phyloP scores from a whole-genome alignment of 768 basidiomycete species.

The Serendipita indica region DNA sequence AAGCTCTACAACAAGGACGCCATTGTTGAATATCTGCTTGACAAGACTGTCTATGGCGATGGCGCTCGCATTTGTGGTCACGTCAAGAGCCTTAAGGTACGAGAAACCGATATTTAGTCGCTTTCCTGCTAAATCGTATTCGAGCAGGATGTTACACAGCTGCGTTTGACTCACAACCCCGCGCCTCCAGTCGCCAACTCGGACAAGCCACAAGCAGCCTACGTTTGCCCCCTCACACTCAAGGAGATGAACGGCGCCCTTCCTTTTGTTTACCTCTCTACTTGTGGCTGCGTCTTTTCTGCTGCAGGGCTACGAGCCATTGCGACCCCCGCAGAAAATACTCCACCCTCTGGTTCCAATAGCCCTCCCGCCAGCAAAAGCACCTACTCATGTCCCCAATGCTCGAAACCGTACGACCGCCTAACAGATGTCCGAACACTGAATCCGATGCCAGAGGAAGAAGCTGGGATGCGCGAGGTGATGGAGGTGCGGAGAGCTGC shows the following conservation, averaged over 20 bases:
- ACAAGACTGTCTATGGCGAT: conserved; percentile 73
- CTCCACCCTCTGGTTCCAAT: conserved; percentile 18
- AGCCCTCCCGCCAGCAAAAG: conserved; percentile 18
- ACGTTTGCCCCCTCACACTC: conserved; percentile 80
- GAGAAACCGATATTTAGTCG: conserved; percentile 15
- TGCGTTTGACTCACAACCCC: conserved; percentile 68
- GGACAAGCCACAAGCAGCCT: conserved; percentile 41
- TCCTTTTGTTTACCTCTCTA: conserved; percentile 73
- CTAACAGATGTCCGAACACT: conserved; percentile 41
- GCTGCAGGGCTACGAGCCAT: conserved; percentile 67
- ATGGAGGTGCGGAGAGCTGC: conserved; percentile 45
- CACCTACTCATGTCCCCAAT: conserved; percentile 57
- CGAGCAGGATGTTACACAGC: conserved; percentile 64
- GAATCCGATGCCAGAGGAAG: conserved; percentile 59
- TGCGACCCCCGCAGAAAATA: conserved; percentile 24
- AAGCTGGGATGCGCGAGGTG: conserved; percentile 36
- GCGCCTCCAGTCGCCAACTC: conserved; percentile 26
- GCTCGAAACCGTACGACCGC: conserved; percentile 51
- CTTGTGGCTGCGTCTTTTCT: conserved; percentile 87
- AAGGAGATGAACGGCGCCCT: conserved; percentile 89
- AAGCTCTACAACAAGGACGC: conserved; percentile 96
- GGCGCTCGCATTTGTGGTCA: conserved; percentile 88
- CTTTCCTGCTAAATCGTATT: conserved; percentile 2
- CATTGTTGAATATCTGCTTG: conserved; percentile 77
- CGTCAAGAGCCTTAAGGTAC: conserved; percentile 75